phyloP scores from a whole-genome alignment of 331 rosid species.

The Rosa hybrid region DNA sequence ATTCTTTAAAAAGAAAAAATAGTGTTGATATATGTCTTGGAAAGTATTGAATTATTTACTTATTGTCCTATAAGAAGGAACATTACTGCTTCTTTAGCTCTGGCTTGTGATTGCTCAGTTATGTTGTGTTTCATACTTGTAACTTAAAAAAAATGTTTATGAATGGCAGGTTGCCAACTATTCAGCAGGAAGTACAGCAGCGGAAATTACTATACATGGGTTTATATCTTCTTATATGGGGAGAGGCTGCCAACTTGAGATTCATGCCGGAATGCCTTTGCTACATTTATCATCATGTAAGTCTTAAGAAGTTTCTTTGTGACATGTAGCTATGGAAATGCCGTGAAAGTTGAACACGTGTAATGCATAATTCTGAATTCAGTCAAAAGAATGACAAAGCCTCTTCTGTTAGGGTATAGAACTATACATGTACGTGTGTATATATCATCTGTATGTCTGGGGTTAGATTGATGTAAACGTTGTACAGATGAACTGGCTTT shows the following conservation, averaged over 20 bases:
- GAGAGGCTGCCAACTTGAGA: conserved; percentile 97
- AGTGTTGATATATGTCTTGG: neutral
- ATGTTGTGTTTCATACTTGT: conserved; percentile 2
- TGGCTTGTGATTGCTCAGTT: neutral
- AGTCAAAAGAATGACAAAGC: neutral
- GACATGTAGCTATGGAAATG: neutral
- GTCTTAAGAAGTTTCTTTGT: conserved; percentile 20
- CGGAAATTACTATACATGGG: conserved; percentile 90
- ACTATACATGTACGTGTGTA: neutral
- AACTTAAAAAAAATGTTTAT: neutral
- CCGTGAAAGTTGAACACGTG: neutral
- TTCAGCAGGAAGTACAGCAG: conserved; percentile 97
- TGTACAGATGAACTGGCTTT: neutral
- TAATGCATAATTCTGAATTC: neutral
- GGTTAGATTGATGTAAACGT: neutral
- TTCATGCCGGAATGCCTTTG: conserved; percentile 99
- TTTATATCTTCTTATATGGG: conserved; percentile 97
- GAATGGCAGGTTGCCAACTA: conserved; percentile 79
- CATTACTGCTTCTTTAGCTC: neutral
- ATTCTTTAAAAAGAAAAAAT: neutral
- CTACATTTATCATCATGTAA: conserved; percentile 94
- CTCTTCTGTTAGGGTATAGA: neutral
- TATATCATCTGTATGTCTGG: neutral
- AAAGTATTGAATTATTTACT: neutral
- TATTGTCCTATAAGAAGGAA: neutral